Percentiles rank a stretch among this genome's conserved stretches.
phyloP scores from a whole-genome alignment of 495 filamentous ascomycete species.

The Hypomontagnella monticulosa region DNA sequence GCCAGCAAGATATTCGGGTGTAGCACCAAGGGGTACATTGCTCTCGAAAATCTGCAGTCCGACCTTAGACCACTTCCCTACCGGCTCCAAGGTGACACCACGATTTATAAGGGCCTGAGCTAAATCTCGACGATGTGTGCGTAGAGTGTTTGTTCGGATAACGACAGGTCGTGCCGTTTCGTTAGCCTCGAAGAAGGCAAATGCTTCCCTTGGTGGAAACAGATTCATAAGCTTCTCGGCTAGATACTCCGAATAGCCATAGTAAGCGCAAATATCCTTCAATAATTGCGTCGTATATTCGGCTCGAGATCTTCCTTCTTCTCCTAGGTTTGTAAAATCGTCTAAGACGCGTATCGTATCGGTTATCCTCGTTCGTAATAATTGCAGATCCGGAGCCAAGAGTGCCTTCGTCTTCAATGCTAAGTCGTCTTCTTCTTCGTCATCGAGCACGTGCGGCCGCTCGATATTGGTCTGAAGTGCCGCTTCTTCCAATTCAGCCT shows the following conservation, averaged over 20 bases:
- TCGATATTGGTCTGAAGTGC: slow-evolving; percentile 95
- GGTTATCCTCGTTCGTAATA: slow-evolving; percentile 89
- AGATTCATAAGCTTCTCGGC: slow-evolving; percentile 89
- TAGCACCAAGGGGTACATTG: slow-evolving; percentile 93
- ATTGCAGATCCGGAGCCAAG: slow-evolving; percentile 86
- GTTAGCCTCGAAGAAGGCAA: slow-evolving; percentile 99
- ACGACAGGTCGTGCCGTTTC: slow-evolving; percentile 85
- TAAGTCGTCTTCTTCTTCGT: slow-evolving; percentile 57
- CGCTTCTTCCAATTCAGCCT: slow-evolving; percentile 83
- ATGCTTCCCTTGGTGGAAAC: slow-evolving; percentile 92
- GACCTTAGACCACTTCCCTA: slow-evolving; percentile 98
- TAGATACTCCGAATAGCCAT: slow-evolving; percentile 85
- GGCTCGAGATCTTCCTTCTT: slow-evolving; percentile 79
- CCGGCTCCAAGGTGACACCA: slow-evolving; percentile 93
- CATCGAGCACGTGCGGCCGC: slow-evolving; percentile 73
- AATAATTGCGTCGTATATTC: slow-evolving; percentile 88
- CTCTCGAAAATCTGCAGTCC: slow-evolving; percentile 96
- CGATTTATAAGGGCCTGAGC: slow-evolving; percentile 97
- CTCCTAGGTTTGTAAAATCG: slow-evolving; percentile 80
- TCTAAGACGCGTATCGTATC: slow-evolving; percentile 92
- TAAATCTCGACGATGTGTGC: slow-evolving; percentile 89
- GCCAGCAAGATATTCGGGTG: slow-evolving; percentile 94
- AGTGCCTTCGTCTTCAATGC: slow-evolving; percentile 58
- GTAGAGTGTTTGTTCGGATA: slow-evolving; percentile 90
- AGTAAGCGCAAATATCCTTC: slow-evolving; percentile 93